These are phyloP conservation scores for Paecilomyces niveus DNA, from an alignment of 2,329 filamentous ascomycete genomes.

Conservation along the genomic window DNA sequence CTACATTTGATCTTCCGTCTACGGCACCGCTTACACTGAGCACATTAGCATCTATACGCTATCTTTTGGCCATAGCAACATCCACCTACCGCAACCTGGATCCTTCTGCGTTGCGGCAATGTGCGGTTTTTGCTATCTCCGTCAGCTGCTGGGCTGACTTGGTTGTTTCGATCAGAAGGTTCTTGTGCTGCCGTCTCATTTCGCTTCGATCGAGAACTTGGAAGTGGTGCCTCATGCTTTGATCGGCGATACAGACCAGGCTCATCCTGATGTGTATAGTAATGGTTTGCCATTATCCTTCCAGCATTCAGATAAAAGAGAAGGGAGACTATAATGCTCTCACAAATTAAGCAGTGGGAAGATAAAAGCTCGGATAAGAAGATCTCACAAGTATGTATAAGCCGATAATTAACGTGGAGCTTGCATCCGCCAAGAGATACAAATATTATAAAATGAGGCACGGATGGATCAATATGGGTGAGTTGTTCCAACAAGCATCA, in stretches of 20 bases:
- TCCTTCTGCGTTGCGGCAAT: constrained; percentile 41
- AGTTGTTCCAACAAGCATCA: background rate
- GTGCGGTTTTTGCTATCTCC: constrained; percentile 31
- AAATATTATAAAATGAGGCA: background rate
- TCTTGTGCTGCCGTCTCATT: constrained; percentile 20
- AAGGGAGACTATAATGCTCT: background rate
- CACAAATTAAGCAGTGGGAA: background rate
- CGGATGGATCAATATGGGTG: background rate
- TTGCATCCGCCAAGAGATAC: background rate
- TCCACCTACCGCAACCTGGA: constrained; percentile 44
- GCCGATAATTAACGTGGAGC: background rate
- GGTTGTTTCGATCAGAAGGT: constrained; percentile 11
- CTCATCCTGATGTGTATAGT: constrained; percentile 14
- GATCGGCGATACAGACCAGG: constrained; percentile 14
- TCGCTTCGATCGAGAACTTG: constrained; percentile 17
- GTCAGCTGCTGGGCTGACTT: constrained; percentile 17
- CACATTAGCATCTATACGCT: constrained; percentile 5
- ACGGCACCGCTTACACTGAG: constrained; percentile 77
- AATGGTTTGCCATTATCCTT: constrained; percentile 7
- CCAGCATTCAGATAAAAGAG: background rate
- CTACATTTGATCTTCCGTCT: constrained; percentile 94
- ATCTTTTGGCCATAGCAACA: background rate
- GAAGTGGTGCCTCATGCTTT: constrained; percentile 15
- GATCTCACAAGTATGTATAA: background rate
- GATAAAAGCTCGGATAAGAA: background rate